A percentile compares a stretch with the other conserved stretches of the same genome.
phyloP scores from a whole-genome alignment of 306 rosid genomes.

The Trifolium repens region DNA sequence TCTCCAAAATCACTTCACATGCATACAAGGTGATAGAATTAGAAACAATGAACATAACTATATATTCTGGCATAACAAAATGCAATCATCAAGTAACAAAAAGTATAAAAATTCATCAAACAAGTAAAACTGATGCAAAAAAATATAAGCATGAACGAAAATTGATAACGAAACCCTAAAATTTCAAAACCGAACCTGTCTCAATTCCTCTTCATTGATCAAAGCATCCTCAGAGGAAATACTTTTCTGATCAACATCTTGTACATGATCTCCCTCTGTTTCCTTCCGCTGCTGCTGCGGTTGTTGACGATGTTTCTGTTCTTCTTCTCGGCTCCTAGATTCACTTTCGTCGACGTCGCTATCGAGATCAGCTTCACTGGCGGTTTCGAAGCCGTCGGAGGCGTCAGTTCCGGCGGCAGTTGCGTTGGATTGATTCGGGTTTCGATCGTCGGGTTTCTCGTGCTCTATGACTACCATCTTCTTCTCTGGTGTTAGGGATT shows the following conservation, averaged over 20 bases:
- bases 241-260: neutral
- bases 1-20: too few species aligned
- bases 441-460: slow-evolving; percentile 18
- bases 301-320: neutral
- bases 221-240: slow-evolving; percentile 37
- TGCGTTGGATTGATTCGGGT: slow-evolving; percentile 20
- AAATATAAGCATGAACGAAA: neutral
- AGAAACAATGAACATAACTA: neutral
- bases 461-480: slow-evolving; percentile 44
- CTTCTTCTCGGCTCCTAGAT: neutral
- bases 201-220: slow-evolving; percentile 42
- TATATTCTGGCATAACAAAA: too few species aligned
- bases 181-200: slow-evolving; percentile 30
- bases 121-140: too few species aligned
- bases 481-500: neutral
- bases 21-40: too few species aligned
- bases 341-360: slow-evolving; percentile 27
- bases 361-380: slow-evolving; percentile 50
- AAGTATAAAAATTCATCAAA: too few species aligned
- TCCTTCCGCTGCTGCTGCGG: slow-evolving; percentile 7
- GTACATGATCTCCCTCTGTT: too few species aligned
- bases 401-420: slow-evolving; percentile 16
- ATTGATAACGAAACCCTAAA: slow-evolving; percentile 20
- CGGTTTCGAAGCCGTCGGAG: slow-evolving; percentile 55
- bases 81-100: neutral